Percentiles rank a stretch among this genome's conserved stretches.
phyloP scores from a whole-genome alignment of 257 asterid genomes.

The Nicotiana tomentosiformis region DNA sequence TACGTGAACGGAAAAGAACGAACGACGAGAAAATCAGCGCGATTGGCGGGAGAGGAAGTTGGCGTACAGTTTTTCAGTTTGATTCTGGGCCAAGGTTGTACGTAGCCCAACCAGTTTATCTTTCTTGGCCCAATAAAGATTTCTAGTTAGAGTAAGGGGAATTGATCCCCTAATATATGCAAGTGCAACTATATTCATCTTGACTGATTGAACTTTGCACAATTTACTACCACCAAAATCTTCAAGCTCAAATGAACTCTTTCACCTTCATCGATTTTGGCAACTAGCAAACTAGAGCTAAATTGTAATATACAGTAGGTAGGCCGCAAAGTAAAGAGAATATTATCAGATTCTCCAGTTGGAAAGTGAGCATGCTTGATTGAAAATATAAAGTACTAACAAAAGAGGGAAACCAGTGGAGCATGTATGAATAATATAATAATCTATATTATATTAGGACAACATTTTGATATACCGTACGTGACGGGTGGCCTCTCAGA shows the following conservation, averaged over 20 bases:
- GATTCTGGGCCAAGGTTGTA: neutral
- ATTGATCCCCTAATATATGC: neutral
- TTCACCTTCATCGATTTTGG: neutral
- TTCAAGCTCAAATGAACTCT: neutral
- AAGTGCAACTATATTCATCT: neutral
- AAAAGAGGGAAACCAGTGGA: neutral
- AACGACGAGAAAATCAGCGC: too few relatives aligned
- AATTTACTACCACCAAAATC: neutral
- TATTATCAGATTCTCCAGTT: conserved; percentile 18
- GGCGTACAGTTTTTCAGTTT: neutral
- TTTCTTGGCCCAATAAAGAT: neutral
- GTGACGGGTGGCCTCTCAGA: conserved; percentile 18
- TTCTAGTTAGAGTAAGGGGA: neutral
- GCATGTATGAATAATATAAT: neutral
- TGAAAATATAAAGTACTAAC: conserved; percentile 11
- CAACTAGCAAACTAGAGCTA: neutral
- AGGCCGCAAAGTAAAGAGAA: conserved; percentile 15
- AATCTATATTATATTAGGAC: neutral
- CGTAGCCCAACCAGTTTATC: neutral
- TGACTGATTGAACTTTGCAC: neutral
- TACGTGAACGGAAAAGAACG: too few relatives aligned
- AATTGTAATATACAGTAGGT: neutral
- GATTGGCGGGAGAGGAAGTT: too few relatives aligned
- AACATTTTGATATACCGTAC: conserved; percentile 8
- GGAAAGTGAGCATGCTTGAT: conserved; percentile 22